Evolutionary conservation across 148 eudicot species (phyloP).

Genomic region (Polygonum aviculare): DNA sequence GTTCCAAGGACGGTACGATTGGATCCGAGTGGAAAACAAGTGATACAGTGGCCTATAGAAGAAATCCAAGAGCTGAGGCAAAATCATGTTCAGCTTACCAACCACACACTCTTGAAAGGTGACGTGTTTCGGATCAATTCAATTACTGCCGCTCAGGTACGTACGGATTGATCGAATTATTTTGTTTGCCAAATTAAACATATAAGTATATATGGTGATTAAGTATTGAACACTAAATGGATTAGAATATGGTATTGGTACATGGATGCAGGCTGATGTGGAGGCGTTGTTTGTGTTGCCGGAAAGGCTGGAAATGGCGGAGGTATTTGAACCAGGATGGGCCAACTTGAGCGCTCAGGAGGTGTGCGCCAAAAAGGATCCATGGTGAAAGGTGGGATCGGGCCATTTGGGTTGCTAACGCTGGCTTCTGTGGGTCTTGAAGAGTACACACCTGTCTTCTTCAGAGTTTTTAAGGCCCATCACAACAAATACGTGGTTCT

Average conservation of each 20-base stretch:
- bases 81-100: conserved; percentile 15
- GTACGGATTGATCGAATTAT: too few species aligned
- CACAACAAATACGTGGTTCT: conserved; percentile 25
- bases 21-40: conserved; percentile 26
- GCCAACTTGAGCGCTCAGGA: conserved; percentile 30
- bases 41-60: conserved; percentile 32
- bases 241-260: too few species aligned
- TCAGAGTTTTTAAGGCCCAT: conserved; percentile 30
- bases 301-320: conserved; percentile 42
- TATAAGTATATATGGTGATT: too few species aligned
- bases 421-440: conserved; percentile 39
- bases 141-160: conserved; percentile 26
- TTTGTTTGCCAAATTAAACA: too few species aligned
- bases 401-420: conserved; percentile 33
- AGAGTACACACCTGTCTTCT: conserved; percentile 48
- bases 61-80: conserved; percentile 24
- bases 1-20: conserved; percentile 39
- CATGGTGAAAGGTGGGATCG: conserved; percentile 28
- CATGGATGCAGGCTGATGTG: not conserved
- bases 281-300: not conserved
- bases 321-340: conserved; percentile 23
- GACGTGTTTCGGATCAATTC: conserved; percentile 21
- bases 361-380: conserved; percentile 32
- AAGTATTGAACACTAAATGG: too few species aligned
- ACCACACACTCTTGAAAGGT: conserved; percentile 13